These are phyloP conservation scores for Elsinoe arachidis DNA, from an alignment of 2,329 filamentous ascomycete genomes.

Conservation along the genomic window DNA sequence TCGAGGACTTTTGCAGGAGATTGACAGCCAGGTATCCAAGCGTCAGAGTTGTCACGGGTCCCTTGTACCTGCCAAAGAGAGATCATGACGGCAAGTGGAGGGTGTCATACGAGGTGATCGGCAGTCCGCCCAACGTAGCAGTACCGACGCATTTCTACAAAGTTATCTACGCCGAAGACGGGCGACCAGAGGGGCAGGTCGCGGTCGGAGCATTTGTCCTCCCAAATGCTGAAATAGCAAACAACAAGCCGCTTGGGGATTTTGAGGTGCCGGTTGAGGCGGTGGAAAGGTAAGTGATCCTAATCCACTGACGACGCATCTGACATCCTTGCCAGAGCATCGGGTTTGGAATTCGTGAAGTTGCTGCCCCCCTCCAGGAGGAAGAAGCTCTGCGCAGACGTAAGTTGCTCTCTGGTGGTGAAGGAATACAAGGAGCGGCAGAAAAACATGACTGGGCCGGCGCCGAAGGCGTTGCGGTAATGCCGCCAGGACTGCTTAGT, in stretches of 20 bases:
- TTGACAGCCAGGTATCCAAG: slow-evolving; percentile 73
- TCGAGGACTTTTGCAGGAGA: slow-evolving; percentile 90
- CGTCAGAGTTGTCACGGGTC: slow-evolving; percentile 86
- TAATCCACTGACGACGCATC: not conserved
- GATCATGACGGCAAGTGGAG: slow-evolving; percentile 91
- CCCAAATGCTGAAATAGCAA: slow-evolving; percentile 82
- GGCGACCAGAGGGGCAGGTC: slow-evolving; percentile 57
- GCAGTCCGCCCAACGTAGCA: slow-evolving; percentile 82
- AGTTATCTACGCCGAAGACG: slow-evolving; percentile 92
- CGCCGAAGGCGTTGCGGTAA: slow-evolving; percentile 15
- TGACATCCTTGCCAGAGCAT: slow-evolving; percentile 47
- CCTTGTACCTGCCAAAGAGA: slow-evolving; percentile 80
- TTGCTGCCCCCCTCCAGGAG: slow-evolving; percentile 66
- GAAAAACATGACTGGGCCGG: slow-evolving; percentile 32
- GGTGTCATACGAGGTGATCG: slow-evolving; percentile 91
- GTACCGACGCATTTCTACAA: slow-evolving; percentile 99
- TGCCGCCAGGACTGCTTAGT: not conserved
- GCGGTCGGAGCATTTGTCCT: slow-evolving; percentile 90
- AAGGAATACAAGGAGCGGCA: slow-evolving; percentile 64
- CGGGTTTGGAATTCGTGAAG: slow-evolving; percentile 79
- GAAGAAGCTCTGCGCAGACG: slow-evolving; percentile 75
- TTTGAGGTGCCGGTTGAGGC: slow-evolving; percentile 94
- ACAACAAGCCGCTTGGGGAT: slow-evolving; percentile 75
- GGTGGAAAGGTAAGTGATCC: slow-evolving; percentile 52
- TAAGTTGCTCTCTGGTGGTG: slow-evolving; percentile 74